Percentiles rank a stretch among this genome's conserved stretches.
Evolutionary conservation across 306 rosid genomes (phyloP).

Genomic region (Lathyrus sativus): DNA sequence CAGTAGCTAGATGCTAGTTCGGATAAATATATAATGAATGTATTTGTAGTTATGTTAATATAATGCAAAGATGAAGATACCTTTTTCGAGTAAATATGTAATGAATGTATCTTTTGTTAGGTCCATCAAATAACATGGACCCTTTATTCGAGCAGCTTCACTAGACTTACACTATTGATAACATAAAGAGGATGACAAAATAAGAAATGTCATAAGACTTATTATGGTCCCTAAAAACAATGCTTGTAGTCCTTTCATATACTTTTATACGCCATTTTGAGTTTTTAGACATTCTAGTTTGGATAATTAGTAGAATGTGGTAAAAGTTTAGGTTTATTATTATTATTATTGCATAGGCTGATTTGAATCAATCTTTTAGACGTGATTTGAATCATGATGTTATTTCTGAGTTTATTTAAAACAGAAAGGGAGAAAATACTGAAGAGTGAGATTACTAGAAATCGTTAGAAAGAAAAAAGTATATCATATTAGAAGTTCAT

Average conservation of each 20-base stretch:
- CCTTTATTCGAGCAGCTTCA: not conserved
- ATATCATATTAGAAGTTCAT: no score
- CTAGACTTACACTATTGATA: not conserved
- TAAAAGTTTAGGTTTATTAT: no score
- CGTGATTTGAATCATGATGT: no score
- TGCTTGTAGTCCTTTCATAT: not conserved
- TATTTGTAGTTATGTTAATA: slow-evolving; percentile 41
- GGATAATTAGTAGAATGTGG: no score
- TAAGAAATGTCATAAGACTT: not conserved
- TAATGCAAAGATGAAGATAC: slow-evolving; percentile 56
- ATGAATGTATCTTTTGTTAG: slow-evolving; percentile 5
- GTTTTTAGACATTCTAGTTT: no score
- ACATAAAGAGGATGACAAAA: not conserved
- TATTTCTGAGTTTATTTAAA: no score
- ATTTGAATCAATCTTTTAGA: no score
- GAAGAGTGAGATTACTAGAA: no score
- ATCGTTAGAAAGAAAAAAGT: no score
- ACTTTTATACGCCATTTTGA: no score
- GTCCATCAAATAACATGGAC: slow-evolving; percentile 6
- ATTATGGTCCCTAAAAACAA: not conserved
- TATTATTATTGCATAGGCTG: no score
- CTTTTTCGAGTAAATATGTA: slow-evolving; percentile 17
- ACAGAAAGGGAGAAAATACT: no score
- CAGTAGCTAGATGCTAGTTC: slow-evolving; percentile 57
- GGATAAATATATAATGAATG: slow-evolving; percentile 45